A percentile compares a stretch with the other conserved stretches of the same genome.
phyloP scores from a whole-genome alignment of 805 yeast species.

The baker's yeast (Saccharomyces cerevisiae) region DNA sequence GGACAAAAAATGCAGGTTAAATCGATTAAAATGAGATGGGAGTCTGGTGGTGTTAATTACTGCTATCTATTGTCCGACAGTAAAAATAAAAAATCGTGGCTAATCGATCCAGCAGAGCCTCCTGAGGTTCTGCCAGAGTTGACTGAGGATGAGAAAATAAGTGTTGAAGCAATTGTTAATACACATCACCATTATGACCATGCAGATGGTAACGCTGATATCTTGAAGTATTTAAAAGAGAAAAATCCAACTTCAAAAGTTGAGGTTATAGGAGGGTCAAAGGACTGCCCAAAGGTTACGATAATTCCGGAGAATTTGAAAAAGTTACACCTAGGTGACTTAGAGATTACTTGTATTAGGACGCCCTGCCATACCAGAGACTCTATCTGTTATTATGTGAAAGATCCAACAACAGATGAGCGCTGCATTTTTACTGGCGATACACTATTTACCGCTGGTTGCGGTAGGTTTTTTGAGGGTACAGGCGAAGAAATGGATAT shows the following conservation, averaged over 20 bases:
- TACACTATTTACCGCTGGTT: constrained; percentile 87
- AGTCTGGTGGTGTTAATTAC: constrained; percentile 77
- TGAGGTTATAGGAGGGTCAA: constrained; percentile 66
- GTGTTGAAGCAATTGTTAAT: constrained; percentile 72
- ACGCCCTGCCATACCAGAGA: constrained; percentile 99
- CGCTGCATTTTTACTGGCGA: constrained; percentile 90
- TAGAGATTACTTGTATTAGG: constrained; percentile 74
- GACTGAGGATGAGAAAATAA: constrained; percentile 32
- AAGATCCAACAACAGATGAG: constrained; percentile 52
- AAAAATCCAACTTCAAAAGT: constrained; percentile 35
- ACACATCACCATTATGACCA: constrained; percentile 97
- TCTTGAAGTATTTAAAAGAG: constrained; percentile 24
- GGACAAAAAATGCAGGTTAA: constrained; percentile 67
- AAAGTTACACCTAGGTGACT: constrained; percentile 29
- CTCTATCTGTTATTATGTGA: constrained; percentile 77
- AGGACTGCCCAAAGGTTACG: constrained; percentile 49
- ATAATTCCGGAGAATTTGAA: constrained; percentile 67
- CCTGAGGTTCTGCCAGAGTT: constrained; percentile 49
- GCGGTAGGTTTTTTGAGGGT: constrained; percentile 97
- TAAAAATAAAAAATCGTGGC: constrained; percentile 66
- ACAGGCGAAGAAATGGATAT: constrained; percentile 68
- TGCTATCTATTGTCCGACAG: constrained; percentile 56
- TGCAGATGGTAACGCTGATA: constrained; percentile 66
- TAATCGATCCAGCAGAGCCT: constrained; percentile 91
- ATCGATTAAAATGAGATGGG: constrained; percentile 90